phyloP scores from a whole-genome alignment of 1,139 yeast species.

The Pichia sp. region DNA sequence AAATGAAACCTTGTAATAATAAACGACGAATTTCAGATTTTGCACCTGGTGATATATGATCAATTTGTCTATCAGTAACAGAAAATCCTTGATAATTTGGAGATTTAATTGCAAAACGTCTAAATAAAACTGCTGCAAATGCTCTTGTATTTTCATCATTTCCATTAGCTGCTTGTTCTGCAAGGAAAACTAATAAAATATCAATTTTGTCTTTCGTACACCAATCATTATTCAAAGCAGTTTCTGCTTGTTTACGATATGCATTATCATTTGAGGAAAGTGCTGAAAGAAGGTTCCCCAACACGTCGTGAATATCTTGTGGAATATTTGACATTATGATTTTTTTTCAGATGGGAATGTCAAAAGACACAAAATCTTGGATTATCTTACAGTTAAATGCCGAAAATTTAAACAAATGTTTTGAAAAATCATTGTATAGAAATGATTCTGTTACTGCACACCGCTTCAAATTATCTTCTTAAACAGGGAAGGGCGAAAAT shows the following conservation, averaged over 20 bases:
- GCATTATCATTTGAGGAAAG: constrained; percentile 75
- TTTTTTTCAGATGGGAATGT: too few relatives aligned
- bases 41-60: constrained; percentile 55
- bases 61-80: constrained; percentile 73
- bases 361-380: too few relatives aligned
- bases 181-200: constrained; percentile 66
- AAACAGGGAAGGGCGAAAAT: neutral
- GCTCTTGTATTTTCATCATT: constrained; percentile 49
- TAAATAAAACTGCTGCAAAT: constrained; percentile 79
- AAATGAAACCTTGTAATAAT: constrained; percentile 65
- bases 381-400: too few relatives aligned
- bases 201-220: constrained; percentile 54
- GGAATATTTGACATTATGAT: constrained; percentile 52
- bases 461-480: too few relatives aligned
- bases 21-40: constrained; percentile 57
- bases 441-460: too few relatives aligned
- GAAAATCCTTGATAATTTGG: constrained; percentile 51
- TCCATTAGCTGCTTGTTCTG: constrained; percentile 69
- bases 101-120: constrained; percentile 78
- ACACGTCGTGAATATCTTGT: constrained; percentile 49
- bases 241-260: constrained; percentile 73
- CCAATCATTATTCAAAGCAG: constrained; percentile 71
- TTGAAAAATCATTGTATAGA: too few relatives aligned
- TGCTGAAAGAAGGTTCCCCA: constrained; percentile 56
- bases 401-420: too few relatives aligned